A percentile compares a stretch with the other conserved stretches of the same genome.
Conservation (phyloP, 169 alveolate genomes). For the Plasmodium gonderi region DNA sequence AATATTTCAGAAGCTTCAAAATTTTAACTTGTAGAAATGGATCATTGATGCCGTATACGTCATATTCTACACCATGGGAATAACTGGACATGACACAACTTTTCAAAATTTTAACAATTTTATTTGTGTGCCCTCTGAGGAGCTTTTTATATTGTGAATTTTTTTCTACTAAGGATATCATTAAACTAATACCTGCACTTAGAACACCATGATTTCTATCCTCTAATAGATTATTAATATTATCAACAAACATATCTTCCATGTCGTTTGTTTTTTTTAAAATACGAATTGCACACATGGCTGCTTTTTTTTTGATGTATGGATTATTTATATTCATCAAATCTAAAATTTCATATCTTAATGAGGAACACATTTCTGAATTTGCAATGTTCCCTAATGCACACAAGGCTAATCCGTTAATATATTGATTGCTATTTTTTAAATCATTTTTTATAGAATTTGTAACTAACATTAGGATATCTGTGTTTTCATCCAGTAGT, state of each 20-base stretch:
- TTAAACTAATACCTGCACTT: conserved; percentile 92
- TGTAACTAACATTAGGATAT: conserved; percentile 97
- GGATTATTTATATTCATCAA: conserved; percentile 94
- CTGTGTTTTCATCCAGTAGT: conserved; percentile 97
- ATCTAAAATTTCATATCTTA: conserved; percentile 91
- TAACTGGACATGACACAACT: conserved; percentile 75
- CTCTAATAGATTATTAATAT: conserved; percentile 90
- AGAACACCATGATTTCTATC: conserved; percentile 98
- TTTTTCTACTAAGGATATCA: conserved; percentile 91
- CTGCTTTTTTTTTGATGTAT: conserved; percentile 96
- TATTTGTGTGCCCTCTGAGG: conserved; percentile 58
- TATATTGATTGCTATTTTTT: conserved; percentile 91
- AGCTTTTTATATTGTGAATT: conserved; percentile 87
- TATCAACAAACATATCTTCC: conserved; percentile 90
- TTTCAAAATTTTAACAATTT: conserved; percentile 75
- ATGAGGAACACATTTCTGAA: conserved; percentile 97
- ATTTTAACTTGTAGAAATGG: conserved; percentile 85
- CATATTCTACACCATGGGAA: conserved; percentile 77
- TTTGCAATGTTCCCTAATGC: conserved; percentile 98
- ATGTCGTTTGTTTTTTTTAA: conserved; percentile 80
- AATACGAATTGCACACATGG: conserved; percentile 89
- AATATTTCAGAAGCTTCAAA: conserved; percentile 71
- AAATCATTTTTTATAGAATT: conserved; percentile 98
- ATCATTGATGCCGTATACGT: conserved; percentile 78
- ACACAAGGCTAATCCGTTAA: conserved; percentile 97